These are phyloP conservation scores for Avicennia marina DNA, from an alignment of 257 asterid species.

Conservation along the genomic window DNA sequence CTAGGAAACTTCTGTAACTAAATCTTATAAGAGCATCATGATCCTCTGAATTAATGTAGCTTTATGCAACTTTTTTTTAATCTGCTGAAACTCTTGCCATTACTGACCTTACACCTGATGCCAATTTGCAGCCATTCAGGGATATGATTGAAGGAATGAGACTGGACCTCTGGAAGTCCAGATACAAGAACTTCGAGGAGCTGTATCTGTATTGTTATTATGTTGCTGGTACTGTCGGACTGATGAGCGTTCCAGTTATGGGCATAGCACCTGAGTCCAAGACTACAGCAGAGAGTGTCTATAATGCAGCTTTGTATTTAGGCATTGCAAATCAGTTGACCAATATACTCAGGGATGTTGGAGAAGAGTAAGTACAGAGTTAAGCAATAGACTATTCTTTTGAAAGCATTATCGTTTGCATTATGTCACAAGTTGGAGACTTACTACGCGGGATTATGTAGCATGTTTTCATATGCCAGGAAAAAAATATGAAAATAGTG, in stretches of 20 bases:
- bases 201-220: constrained; percentile 86
- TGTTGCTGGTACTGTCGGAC: constrained; percentile 97
- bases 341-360: constrained; percentile 93
- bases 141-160: constrained; percentile 99
- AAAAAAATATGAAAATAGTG: too few species aligned
- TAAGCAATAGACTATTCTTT: too few species aligned
- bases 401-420: too few species aligned
- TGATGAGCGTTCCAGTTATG: constrained; percentile 99
- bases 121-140: constrained; percentile 72
- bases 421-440: too few species aligned
- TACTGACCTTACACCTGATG: neutral
- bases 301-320: constrained; percentile 73
- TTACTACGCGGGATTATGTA: neutral
- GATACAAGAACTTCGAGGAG: constrained; percentile 88
- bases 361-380: constrained; percentile 79
- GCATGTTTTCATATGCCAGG: too few species aligned
- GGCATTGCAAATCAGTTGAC: constrained; percentile 96
- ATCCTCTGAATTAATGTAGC: too few species aligned
- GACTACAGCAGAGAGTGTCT: constrained; percentile 83
- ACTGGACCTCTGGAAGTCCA: constrained; percentile 81
- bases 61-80: too few species aligned
- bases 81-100: neutral
- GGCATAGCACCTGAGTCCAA: constrained; percentile 90
- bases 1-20: too few species aligned
- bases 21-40: too few species aligned